Evolutionary conservation across 768 basidiomycete species (phyloP).

Genomic region (Tephrocybe sp.): DNA sequence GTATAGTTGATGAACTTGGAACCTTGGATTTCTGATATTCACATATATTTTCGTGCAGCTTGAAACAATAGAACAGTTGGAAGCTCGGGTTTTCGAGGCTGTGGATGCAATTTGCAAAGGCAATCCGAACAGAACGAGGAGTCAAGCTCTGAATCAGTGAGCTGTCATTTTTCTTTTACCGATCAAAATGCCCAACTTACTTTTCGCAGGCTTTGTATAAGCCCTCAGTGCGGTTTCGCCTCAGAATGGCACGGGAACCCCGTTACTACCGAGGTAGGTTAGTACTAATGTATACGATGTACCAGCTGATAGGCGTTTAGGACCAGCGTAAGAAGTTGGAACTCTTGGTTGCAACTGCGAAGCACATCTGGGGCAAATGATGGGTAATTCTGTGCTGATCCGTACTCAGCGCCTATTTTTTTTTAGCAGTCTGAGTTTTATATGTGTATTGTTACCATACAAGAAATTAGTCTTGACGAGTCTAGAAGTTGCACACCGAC

Average conservation of each 20-base stretch:
- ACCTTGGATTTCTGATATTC: neutral
- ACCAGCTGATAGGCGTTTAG: slow-evolving; percentile 20
- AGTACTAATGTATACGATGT: neutral
- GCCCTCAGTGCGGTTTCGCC: slow-evolving; percentile 63
- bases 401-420: no score
- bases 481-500: no score
- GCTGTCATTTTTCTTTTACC: slow-evolving; percentile 17
- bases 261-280: slow-evolving; percentile 43
- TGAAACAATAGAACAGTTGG: slow-evolving; percentile 47
- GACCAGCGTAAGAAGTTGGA: slow-evolving; percentile 48
- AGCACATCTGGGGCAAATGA: slow-evolving; percentile 52
- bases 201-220: slow-evolving; percentile 44
- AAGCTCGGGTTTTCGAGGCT: slow-evolving; percentile 50
- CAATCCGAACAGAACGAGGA: slow-evolving; percentile 37
- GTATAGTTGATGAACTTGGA: slow-evolving; percentile 21
- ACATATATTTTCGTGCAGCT: slow-evolving; percentile 28
- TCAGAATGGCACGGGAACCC: slow-evolving; percentile 57
- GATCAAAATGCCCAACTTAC: slow-evolving; percentile 1
- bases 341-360: slow-evolving; percentile 42
- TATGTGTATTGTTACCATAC: no score
- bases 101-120: slow-evolving; percentile 45
- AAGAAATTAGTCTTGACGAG: no score
- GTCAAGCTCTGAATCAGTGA: slow-evolving; percentile 52
- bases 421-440: no score
- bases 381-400: no score